Conservation (phyloP, 257 asterid genomes). For the Ilex aquifolium region DNA sequence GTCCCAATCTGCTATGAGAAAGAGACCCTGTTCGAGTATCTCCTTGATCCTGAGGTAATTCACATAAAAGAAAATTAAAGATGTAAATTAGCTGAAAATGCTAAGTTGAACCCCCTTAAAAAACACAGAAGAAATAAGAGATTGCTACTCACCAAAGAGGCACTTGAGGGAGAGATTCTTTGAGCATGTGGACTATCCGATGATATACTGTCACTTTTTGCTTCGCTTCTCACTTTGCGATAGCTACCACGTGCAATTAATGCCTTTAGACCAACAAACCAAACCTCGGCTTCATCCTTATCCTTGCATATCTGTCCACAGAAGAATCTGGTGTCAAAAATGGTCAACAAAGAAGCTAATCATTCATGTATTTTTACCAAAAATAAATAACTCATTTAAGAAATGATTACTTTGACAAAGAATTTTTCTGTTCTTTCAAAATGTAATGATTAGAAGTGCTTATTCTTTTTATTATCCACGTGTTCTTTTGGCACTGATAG, state of each 20-base stretch:
- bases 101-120: not conserved
- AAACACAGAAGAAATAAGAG: constrained; percentile 13
- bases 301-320: constrained; percentile 79
- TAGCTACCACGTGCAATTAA: constrained; percentile 48
- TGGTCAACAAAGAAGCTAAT: not conserved
- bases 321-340: not conserved
- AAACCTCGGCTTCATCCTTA: constrained; percentile 94
- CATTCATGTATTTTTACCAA: not conserved
- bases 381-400: too few relatives aligned
- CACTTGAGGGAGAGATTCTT: constrained; percentile 36
- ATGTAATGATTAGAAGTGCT: not conserved
- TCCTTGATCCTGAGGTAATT: constrained; percentile 44
- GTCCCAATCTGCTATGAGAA: constrained; percentile 63
- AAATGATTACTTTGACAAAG: too few relatives aligned
- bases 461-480: not conserved
- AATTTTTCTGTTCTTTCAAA: too few relatives aligned
- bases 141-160: constrained; percentile 36
- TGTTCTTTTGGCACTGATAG: not conserved
- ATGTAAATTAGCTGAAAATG: not conserved
- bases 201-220: constrained; percentile 34
- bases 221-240: constrained; percentile 41
- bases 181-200: constrained; percentile 45
- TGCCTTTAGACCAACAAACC: constrained; percentile 84
- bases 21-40: constrained; percentile 39
- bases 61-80: not conserved